Evolutionary conservation across 2,329 filamentous ascomycete species (phyloP).

Genomic region (Exophiala viscosa): DNA sequence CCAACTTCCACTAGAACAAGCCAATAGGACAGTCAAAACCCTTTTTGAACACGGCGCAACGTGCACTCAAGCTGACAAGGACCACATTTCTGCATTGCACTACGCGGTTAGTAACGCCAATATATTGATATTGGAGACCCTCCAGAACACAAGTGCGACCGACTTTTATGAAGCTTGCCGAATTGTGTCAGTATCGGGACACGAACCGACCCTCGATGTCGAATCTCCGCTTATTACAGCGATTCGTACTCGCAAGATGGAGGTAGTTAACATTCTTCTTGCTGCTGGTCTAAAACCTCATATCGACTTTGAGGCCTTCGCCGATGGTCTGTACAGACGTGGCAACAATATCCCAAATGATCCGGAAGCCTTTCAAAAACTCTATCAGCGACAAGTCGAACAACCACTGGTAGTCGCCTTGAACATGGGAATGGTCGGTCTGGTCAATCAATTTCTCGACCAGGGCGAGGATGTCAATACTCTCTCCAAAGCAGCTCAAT

Average conservation of each 20-base stretch:
- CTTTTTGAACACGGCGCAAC: constrained; percentile 70
- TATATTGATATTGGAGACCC: constrained; percentile 40
- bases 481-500: constrained; percentile 42
- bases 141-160: constrained; percentile 57
- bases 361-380: constrained; percentile 46
- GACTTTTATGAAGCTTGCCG: constrained; percentile 61
- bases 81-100: constrained; percentile 63
- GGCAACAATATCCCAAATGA: constrained; percentile 32
- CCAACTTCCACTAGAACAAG: constrained; percentile 59
- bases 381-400: constrained; percentile 48
- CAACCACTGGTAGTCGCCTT: constrained; percentile 67
- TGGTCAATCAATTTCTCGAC: constrained; percentile 58
- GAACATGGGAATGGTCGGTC: constrained; percentile 45
- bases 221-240: constrained; percentile 58
- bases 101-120: constrained; percentile 56
- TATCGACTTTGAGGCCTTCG: constrained; percentile 62
- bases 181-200: constrained; percentile 51
- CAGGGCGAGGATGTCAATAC: constrained; percentile 64
- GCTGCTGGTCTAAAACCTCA: constrained; percentile 58
- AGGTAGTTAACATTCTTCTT: constrained; percentile 59
- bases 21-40: constrained; percentile 60
- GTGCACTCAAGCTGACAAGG: constrained; percentile 66
- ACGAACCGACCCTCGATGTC: constrained; percentile 34
- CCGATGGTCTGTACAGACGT: constrained; percentile 53
- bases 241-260: constrained; percentile 50